Conservation (phyloP, 495 filamentous ascomycete species). For the Stereocaulon alpinum region DNA sequence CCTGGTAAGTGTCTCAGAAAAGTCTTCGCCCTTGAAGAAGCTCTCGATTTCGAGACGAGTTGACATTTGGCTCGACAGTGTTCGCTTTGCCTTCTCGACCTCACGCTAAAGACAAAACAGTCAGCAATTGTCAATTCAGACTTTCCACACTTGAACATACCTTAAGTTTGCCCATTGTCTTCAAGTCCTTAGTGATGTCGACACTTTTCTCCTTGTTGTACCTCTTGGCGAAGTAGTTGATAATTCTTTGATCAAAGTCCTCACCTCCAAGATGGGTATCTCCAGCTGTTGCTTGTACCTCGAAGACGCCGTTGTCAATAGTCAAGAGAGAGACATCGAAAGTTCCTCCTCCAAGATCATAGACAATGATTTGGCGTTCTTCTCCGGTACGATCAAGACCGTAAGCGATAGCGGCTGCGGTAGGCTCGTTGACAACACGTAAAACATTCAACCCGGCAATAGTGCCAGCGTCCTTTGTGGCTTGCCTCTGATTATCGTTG, state of each 20-base stretch:
- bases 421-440: slow-evolving; percentile 94
- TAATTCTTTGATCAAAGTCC: slow-evolving; percentile 94
- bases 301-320: slow-evolving; percentile 94
- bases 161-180: slow-evolving; percentile 99
- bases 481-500: slow-evolving; percentile 97
- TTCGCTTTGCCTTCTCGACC: slow-evolving; percentile 99
- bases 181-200: slow-evolving; percentile 75
- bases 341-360: slow-evolving; percentile 99
- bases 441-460: slow-evolving; percentile 86
- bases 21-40: slow-evolving; percentile 94
- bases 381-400: slow-evolving; percentile 68
- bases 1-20: slow-evolving; percentile 67
- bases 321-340: slow-evolving; percentile 99
- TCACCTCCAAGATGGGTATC: slow-evolving; percentile 99
- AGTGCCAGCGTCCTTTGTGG: slow-evolving; percentile 90
- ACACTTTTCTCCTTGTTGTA: slow-evolving; percentile 92
- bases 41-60: slow-evolving; percentile 97
- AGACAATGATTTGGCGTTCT: slow-evolving; percentile 78
- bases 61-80: slow-evolving; percentile 96
- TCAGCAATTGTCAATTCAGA: background rate
- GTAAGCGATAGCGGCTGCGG: slow-evolving; percentile 48
- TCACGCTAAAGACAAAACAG: slow-evolving; percentile 51
- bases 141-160: background rate
- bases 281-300: slow-evolving; percentile 96
- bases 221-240: slow-evolving; percentile 92